Evolutionary conservation across 208 protist genomes (phyloP), one percentile per base, ranked within the genome.

Genomic region (Trypanosoma scelopori): DNA sequence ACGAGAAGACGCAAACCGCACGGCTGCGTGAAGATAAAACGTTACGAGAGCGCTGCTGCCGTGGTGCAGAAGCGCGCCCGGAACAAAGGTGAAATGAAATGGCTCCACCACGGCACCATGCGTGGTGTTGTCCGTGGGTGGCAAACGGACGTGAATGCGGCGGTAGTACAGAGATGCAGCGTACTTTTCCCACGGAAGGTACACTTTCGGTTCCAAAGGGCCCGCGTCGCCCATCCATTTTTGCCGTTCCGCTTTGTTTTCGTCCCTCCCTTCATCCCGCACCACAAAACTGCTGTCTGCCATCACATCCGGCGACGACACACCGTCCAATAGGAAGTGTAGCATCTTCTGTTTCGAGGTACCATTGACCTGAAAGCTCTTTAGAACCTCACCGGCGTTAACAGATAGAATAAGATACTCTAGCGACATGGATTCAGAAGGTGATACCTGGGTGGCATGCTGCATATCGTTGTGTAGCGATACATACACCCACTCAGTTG

Each of bases 61-160:
- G 20, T 75, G 80, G 68, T 94, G 74, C 59, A 94, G 67, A 63
- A 94, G 74, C 5, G 89, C 61, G 30, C 89, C 89, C 23, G 89
- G 89, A 47, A 90, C 74, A 65, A 95, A 90, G 58, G 78, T 79
- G 66, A 95, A 95, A 69, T 86, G 73, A 70, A 89, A 92, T 12
- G 85, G 80, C 45, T 89, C 79, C 15, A 60, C 41, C 32, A 71
- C 41, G 32, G 61, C 32, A 70, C 56, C 35, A 42, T 55, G 32
- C 32, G 13, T 28, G 51, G n/a, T 22, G 32, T 55, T 39, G 23
- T 37, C 62, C 12, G 25, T 16, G 13, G 5, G 20, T 45, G 4
- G 32, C 22, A 18, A 42, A 18, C 48, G 37, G 67, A 74, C 20
- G 45, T 61, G 9, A 41, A 91, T 65, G 55, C 82, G 84, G 39